Evolutionary conservation across 768 basidiomycete genomes (phyloP).

Genomic region (Phylloporus rhodoxanthus): DNA sequence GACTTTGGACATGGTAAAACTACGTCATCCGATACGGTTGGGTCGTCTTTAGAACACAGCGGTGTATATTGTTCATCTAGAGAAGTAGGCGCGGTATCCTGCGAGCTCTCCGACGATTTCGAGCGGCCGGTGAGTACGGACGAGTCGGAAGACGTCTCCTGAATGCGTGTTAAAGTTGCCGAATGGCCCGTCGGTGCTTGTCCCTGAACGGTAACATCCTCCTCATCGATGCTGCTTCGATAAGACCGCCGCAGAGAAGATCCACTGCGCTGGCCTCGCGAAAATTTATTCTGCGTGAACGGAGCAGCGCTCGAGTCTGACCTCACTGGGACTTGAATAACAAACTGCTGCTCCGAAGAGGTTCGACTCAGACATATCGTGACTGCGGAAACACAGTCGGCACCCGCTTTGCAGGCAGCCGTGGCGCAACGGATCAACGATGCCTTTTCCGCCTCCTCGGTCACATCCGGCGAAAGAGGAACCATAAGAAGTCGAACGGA

Average conservation of each 20-base stretch:
- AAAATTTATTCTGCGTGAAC: conserved; percentile 46
- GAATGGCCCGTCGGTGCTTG: conserved; percentile 31
- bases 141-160: conserved; percentile 46
- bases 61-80: conserved; percentile 39
- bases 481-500: conserved; percentile 74
- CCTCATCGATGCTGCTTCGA: conserved; percentile 42
- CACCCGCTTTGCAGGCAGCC: conserved; percentile 76
- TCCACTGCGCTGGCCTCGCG: conserved; percentile 35
- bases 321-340: conserved; percentile 54
- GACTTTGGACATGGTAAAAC: conserved; percentile 29
- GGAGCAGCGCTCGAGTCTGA: conserved; percentile 40
- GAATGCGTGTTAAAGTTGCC: conserved; percentile 19
- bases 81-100: conserved; percentile 46
- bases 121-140: conserved; percentile 40
- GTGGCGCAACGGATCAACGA: conserved; percentile 81
- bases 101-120: conserved; percentile 41
- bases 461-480: conserved; percentile 38
- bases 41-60: conserved; percentile 27
- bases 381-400: conserved; percentile 83
- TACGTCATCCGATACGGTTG: conserved; percentile 18
- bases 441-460: conserved; percentile 81
- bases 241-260: conserved; percentile 34
- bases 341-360: conserved; percentile 54
- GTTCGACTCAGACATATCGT: conserved; percentile 72
- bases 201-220: conserved; percentile 58